Conservation (phyloP, 2,329 filamentous ascomycete species). For the Tolypocladium ophioglossoides region DNA sequence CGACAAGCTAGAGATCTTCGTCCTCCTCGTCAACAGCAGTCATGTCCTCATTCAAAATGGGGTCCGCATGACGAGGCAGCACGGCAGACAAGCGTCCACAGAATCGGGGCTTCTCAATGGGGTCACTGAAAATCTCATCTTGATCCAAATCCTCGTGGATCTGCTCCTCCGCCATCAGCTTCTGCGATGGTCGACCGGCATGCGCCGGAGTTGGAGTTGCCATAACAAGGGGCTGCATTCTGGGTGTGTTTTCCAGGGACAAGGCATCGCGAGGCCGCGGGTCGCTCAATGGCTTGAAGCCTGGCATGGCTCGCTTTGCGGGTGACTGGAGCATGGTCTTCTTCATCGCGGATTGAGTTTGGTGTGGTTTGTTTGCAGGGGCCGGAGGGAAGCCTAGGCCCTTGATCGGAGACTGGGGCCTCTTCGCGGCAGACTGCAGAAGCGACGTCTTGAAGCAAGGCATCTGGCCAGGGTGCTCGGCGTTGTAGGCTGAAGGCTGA, state of each 20-base stretch:
- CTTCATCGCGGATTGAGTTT: constrained; percentile 31
- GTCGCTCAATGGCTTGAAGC: constrained; percentile 21
- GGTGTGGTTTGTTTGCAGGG: constrained; percentile 13
- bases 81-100: constrained; percentile 35
- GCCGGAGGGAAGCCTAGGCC: constrained; percentile 16
- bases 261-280: constrained; percentile 10
- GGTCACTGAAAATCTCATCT: constrained; percentile 22
- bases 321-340: constrained; percentile 40
- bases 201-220: constrained; percentile 16
- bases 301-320: constrained; percentile 32
- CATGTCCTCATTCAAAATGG: constrained; percentile 21
- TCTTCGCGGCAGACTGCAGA: constrained; percentile 40
- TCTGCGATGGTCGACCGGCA: constrained; percentile 21
- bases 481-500: constrained; percentile 11
- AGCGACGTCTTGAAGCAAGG: constrained; percentile 29
- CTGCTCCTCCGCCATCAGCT: constrained; percentile 25
- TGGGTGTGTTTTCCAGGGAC: constrained; percentile 17
- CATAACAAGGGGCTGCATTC: constrained; percentile 25
- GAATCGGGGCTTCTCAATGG: constrained; percentile 27
- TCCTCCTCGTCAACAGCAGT: constrained; percentile 18
- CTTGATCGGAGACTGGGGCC: constrained; percentile 34
- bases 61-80: constrained; percentile 31
- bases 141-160: constrained; percentile 11
- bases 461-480: constrained; percentile 7
- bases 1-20: constrained; percentile 1